A percentile compares a stretch with the other conserved stretches of the same genome.
phyloP scores from a whole-genome alignment of 2,329 filamentous ascomycete genomes.

The Colletotrichum nymphaeae region DNA sequence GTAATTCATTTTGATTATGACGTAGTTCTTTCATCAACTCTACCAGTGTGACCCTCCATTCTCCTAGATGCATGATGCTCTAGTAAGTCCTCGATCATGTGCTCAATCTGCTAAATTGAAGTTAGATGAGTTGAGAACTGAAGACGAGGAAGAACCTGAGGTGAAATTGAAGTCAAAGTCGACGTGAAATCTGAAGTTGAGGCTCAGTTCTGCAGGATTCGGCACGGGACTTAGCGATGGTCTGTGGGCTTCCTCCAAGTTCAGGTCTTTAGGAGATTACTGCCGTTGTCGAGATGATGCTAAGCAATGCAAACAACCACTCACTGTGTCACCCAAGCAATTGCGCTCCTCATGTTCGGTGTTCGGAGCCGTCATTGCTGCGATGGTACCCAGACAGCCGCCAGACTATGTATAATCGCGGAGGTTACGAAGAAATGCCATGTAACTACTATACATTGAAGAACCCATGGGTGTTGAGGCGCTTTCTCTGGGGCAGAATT shows the following conservation, averaged over 20 bases:
- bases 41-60: too few species aligned
- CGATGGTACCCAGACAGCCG: too few species aligned
- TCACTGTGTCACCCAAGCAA: not conserved
- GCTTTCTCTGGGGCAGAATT: too few species aligned
- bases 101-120: not conserved
- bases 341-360: not conserved
- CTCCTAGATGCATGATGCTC: not conserved
- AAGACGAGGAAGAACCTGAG: too few species aligned
- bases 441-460: too few species aligned
- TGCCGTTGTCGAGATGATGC: not conserved
- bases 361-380: not conserved
- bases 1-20: conserved; percentile 18
- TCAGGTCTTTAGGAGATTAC: not conserved
- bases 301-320: not conserved
- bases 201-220: not conserved
- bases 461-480: too few species aligned
- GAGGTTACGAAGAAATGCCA: too few species aligned
- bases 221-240: not conserved
- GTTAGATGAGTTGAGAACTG: too few species aligned
- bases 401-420: too few species aligned
- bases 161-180: not conserved
- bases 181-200: not conserved
- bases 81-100: not conserved
- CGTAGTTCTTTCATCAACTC: not conserved
- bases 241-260: not conserved